phyloP scores from a whole-genome alignment of 169 alveolate genomes.

The Cystoisospora suis region DNA sequence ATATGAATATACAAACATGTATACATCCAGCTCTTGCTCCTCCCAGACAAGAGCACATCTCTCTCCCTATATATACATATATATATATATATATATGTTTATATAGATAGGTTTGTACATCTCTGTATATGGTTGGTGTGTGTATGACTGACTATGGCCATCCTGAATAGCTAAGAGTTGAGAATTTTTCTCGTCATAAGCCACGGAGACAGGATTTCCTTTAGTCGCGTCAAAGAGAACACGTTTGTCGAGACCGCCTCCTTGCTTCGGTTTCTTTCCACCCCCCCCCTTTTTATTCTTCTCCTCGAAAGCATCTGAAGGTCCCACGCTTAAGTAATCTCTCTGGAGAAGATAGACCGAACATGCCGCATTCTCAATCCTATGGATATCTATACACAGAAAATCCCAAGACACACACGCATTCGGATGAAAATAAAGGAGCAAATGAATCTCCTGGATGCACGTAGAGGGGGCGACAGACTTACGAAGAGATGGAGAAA shows the following conservation, averaged over 20 bases:
- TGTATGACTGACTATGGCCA: conserved; percentile 46
- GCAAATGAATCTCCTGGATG: too few species aligned
- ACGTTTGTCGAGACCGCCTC: conserved; percentile 5
- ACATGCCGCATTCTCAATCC: conserved; percentile 64
- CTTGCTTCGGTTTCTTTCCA: conserved; percentile 29
- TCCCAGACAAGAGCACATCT: not conserved
- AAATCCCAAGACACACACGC: not conserved
- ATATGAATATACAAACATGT: not conserved
- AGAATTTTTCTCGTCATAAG: conserved; percentile 39
- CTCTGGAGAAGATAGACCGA: conserved; percentile 58
- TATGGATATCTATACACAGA: conserved; percentile 39
- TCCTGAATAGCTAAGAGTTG: conserved; percentile 59
- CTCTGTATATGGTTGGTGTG: not conserved
- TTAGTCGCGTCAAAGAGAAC: conserved; percentile 51
- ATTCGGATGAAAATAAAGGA: too few species aligned
- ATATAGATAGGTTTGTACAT: not conserved
- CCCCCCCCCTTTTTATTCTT: conserved; percentile 32
- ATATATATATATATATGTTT: too few species aligned
- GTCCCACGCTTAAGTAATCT: conserved; percentile 42
- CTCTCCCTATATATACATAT: not conserved
- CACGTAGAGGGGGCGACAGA: too few species aligned
- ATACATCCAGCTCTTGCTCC: not conserved
- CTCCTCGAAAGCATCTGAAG: conserved; percentile 4
- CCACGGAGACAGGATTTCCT: conserved; percentile 60
- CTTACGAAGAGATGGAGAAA: too few species aligned